Evolutionary conservation across 2,329 filamentous ascomycete species (phyloP).

Genomic region (Stagonosporopsis vannaccii): DNA sequence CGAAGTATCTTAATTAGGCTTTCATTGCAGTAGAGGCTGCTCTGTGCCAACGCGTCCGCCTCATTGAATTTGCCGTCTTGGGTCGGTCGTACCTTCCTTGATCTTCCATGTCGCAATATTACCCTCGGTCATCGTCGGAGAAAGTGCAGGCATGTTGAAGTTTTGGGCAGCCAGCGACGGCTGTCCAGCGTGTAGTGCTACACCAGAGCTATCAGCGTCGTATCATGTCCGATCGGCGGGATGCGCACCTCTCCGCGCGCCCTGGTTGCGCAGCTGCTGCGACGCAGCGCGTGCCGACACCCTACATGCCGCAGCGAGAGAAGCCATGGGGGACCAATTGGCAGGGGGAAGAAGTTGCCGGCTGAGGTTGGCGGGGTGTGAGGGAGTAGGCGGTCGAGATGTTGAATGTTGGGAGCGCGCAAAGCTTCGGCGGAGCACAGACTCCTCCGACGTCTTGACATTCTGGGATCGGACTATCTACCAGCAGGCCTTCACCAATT

Average conservation of each 20-base stretch:
- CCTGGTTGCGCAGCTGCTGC: conserved; percentile 61
- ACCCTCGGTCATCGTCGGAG: conserved; percentile 92
- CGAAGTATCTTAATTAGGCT: background rate
- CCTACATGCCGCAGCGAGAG: conserved; percentile 69
- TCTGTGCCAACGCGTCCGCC: background rate
- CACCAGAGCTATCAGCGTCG: conserved; percentile 29
- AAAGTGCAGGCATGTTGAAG: conserved; percentile 90
- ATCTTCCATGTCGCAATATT: conserved; percentile 86
- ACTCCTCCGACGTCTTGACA: conserved; percentile 13
- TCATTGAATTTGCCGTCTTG: conserved; percentile 1
- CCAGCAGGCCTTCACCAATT: conserved; percentile 5
- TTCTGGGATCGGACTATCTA: conserved; percentile 9
- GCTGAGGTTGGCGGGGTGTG: conserved; percentile 22
- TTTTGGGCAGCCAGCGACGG: conserved; percentile 77
- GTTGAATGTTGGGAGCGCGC: conserved; percentile 46
- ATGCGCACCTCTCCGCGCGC: conserved; percentile 64
- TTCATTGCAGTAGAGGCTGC: background rate
- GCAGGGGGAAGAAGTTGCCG: conserved; percentile 25
- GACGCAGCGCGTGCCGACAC: conserved; percentile 67
- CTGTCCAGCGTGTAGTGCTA: conserved; percentile 71
- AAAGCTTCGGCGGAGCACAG: conserved; percentile 31
- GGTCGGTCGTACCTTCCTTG: conserved; percentile 69
- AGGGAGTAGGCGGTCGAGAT: conserved; percentile 22
- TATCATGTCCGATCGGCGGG: conserved; percentile 19
- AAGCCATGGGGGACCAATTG: conserved; percentile 64